Evolutionary conservation across 2,329 filamentous ascomycete genomes (phyloP), one percentile per base, ranked within the genome.

Genomic region (Aureobasidium sp.): DNA sequence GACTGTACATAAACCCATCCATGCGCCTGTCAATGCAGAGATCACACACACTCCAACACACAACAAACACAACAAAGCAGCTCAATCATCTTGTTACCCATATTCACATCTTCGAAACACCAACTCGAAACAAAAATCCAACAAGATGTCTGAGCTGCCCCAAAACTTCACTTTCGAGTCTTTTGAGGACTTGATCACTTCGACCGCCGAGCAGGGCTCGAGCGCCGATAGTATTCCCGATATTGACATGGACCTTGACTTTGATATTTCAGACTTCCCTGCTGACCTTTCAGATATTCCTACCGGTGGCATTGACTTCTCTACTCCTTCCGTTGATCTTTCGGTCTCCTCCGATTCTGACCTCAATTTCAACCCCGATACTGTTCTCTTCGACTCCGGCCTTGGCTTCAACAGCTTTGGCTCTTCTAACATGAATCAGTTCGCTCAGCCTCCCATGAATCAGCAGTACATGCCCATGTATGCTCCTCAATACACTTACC

Each of bases 61-160:
- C 7, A 4, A 37, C 2, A 37, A 34, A 49, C 16, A 49, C 32
- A 37, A 27, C 25, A 41, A 4, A 54, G 50, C 50, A 42, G 36
- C 27, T 54, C 34, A 21, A 30, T n/a, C 25, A 54, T 54, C 50
- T 54, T 41, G 36, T 41, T 21, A 11, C 25, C 21, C 5, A 7
- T 3, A 32, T 13, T 10, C 14, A 36, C 34, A 51, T 9, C 21
- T 21, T 21, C 21, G 21, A 21, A 21, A 21, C 21, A 13, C 25
- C 27, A n/a, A 51, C 21, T n/a, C 21, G 10, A 25, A 14, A 30
- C 21, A 13, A 13, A 13, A 37, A n/a, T 2, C 16, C 50, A 54
- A 42, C 36, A 54, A 30, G 50, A 54, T 54, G 50, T 42, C 50
- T 54, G 50, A 54, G 16, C n/a, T 54, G 50, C 50, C 30, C 42